Evolutionary conservation across 2,329 filamentous ascomycete species (phyloP), one percentile per base, ranked within the genome.

Genomic region (Trichocomaceae sp.): DNA sequence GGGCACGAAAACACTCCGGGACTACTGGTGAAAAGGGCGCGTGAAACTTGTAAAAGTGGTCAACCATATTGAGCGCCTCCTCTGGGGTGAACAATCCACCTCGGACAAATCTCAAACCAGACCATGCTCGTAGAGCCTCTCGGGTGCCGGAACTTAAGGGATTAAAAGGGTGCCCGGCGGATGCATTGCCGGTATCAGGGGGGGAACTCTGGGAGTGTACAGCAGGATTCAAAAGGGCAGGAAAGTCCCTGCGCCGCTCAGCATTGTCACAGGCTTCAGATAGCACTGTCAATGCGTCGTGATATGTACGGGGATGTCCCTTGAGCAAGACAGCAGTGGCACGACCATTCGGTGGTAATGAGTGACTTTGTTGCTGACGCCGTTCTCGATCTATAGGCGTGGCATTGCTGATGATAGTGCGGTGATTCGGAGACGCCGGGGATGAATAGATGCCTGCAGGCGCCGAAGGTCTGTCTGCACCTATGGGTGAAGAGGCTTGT

Each of bases 41-140:
- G 6, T 95, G 78, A 62, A 87, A 88, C 60, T 84, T 83, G 73
- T 95, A 95, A 72, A 95, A 95, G 83, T 95, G 95, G 66, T 90
- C 84, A 57, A 95, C 86, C 64, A 95, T 95, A 47, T 84, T 83
- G 63, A 95, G 88, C 23, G 88, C 90, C 70, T 96, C 90, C 57
- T 85, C 82, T 1, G 88, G 85, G 0, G 88, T 93, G 69, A 96
- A 91, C 89, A 90, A 95, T 8, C 90, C 90, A n/a, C 88, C 88
- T 51, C 88, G 83, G n/a, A 95, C 90, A 67, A 95, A 95, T 45
- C 88, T 83, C 69, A 95, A 91, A 58, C 87, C 79, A 1, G 83
- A 81, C 90, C 90, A 96, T 10, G 88, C 84, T 62, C 81, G 83
- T 56, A 93, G 72, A 0, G 88, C 89, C 48, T 85, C 80, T 31